A percentile compares a stretch with the other conserved stretches of the same genome.
Conservation (phyloP, 2,329 filamentous ascomycete species). For the Orbilia quercus region DNA sequence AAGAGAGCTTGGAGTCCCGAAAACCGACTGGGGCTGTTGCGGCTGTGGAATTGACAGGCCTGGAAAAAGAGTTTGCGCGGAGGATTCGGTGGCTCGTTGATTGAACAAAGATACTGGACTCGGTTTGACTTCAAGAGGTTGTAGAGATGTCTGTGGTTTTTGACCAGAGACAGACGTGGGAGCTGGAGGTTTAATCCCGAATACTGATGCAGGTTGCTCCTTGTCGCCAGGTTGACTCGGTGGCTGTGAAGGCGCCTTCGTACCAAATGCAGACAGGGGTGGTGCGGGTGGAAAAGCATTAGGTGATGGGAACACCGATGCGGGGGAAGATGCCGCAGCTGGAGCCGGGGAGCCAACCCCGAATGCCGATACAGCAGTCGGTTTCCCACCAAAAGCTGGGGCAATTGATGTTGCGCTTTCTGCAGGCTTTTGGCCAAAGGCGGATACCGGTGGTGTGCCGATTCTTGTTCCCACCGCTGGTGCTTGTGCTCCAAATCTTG, state of each 20-base stretch:
- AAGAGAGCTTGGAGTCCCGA: conserved; percentile 1
- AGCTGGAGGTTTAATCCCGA: conserved; percentile 22
- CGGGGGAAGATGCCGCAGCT: conserved; percentile 13
- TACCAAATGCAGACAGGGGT: conserved; percentile 10
- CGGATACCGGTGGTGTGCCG: conserved; percentile 16
- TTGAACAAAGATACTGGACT: conserved; percentile 39
- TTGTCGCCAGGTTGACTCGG: not conserved
- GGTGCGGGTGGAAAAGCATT: conserved; percentile 13
- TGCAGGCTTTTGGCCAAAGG: conserved; percentile 33
- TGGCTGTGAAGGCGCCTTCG: conserved; percentile 1
- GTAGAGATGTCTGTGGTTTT: conserved; percentile 2
- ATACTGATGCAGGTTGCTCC: conserved; percentile 18
- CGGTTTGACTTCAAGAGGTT: conserved; percentile 5
- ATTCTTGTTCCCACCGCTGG: conserved; percentile 13
- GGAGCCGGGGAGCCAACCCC: conserved; percentile 5
- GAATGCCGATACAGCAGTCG: conserved; percentile 7
- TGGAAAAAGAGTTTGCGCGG: conserved; percentile 17
- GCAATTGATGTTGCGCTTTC: conserved; percentile 12
- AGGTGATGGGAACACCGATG: conserved; percentile 22
- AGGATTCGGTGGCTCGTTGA: conserved; percentile 8
- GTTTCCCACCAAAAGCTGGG: conserved; percentile 27
- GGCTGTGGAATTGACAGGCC: not conserved
- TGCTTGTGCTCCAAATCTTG: conserved; percentile 5
- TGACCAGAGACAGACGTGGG: conserved; percentile 17
- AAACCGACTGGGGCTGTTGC: conserved; percentile 6